Base-by-base conservation (phyloP, 169 alveolate genomes). In the Cryptosporidium xiaoi region DNA sequence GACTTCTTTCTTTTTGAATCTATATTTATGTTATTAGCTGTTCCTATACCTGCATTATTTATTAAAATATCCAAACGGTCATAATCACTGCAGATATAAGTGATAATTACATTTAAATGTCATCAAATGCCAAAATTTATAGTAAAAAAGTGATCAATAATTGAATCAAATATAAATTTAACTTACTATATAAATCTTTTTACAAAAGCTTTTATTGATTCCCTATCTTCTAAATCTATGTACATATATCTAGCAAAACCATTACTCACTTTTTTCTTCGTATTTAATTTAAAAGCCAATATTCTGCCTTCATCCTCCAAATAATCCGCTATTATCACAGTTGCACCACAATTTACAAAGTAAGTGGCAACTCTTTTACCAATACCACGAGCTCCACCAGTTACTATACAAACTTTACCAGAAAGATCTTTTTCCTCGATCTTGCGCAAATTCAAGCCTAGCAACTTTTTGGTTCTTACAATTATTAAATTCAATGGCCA, bases 311-410 rank as follows among this genome's bases (percentile, higher is more conserved):
- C 33, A 12, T 77, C 51, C 10, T 77, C 71, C 20, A 27, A 27
- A 12, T 16, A n/a, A 62, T 77, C 87, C 31, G 87, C 87, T 56
- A 77, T 77, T 13, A 77, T 77, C 27, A 77, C 87, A 1, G 77
- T 77, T 34, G 87, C 87, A 36, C 87, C 87, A 46, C 71, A 77
- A 6, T 56, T 24, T 24, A 60, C 87, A 20, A 77, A 50, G 40
- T 16, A 56, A 20, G 29, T 56, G 10, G 87, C 58, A 2, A 77
- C 71, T 60, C 36, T 24, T 51, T 77, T 77, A 3, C 87, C 87
- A 40, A 77, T 77, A 13, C 87, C 87, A 40, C 64, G 40, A 6
- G 87, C 87, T 60, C 87, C 87, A 0, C 87, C 87, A n/a, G 87
- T 77, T 24, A 77, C 87, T 13, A 77, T 77, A 31, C 87, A 77